These are phyloP conservation scores for Tolypocladium pustulatum DNA, from an alignment of 2,329 filamentous ascomycete species.

Conservation along the genomic window DNA sequence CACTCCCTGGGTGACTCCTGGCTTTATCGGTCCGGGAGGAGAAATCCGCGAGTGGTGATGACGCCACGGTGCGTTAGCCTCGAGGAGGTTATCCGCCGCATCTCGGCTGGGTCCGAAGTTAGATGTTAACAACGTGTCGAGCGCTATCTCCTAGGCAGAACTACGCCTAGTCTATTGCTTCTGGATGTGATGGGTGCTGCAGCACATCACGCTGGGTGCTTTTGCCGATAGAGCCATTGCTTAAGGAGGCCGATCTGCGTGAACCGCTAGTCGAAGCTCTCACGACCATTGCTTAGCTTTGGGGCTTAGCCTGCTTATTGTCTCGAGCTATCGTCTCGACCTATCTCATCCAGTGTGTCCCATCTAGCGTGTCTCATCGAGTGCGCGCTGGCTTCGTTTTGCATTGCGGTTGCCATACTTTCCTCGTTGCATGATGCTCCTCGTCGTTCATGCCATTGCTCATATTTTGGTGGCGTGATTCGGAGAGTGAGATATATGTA, in stretches of 20 bases:
- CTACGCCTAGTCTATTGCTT: too few species aligned
- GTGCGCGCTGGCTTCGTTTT: background rate
- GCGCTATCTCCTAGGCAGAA: background rate
- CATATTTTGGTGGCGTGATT: background rate
- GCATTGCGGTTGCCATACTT: background rate
- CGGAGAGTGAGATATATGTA: background rate
- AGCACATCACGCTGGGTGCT: slow-evolving; percentile 36
- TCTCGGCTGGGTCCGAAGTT: background rate
- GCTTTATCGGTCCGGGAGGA: slow-evolving; percentile 58
- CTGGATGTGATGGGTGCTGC: background rate
- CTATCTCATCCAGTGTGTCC: background rate
- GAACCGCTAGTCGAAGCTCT: slow-evolving; percentile 20
- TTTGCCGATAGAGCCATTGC: slow-evolving; percentile 45
- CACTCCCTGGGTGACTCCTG: slow-evolving; percentile 54
- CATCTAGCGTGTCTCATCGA: background rate
- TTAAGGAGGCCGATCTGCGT: slow-evolving; percentile 33
- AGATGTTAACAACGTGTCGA: background rate
- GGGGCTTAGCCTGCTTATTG: background rate
- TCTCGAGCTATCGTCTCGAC: background rate
- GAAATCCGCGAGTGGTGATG: slow-evolving; percentile 56
- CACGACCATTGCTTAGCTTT: background rate
- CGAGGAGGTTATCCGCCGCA: background rate
- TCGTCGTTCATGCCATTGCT: background rate
- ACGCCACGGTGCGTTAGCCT: background rate
- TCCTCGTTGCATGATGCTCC: background rate